Evolutionary conservation across 805 yeast species (phyloP), one percentile per base, ranked within the genome.

Genomic region (Saccharomycopsis malanga): DNA sequence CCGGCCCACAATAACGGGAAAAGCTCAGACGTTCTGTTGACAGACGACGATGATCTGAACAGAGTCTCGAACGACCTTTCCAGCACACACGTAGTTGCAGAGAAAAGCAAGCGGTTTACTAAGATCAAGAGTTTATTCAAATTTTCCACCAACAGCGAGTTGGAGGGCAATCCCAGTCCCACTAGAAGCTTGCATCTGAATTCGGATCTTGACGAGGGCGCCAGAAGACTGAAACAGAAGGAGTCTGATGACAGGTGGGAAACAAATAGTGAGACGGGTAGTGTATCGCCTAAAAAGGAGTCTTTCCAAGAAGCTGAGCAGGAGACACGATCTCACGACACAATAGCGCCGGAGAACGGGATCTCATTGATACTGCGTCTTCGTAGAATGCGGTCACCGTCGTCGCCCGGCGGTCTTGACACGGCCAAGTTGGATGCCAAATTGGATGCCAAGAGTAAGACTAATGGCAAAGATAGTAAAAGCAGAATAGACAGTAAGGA

Each of bases 361-460:
- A 50, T 56, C 30, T 57, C 62, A 2, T 40, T 63, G 14, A 65
- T 65, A 53, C 58, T 58, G 50, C 60, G 63, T 41, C 50, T 64
- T 34, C 60, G 66, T 43, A 56, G 72, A 42, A 62, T 66, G 54
- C 58, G 67, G 10, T 62, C 66, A 1, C 67, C 67, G 1, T 61
- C 64, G 4, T 59, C 64, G 2, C 67, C 66, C 30, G 52, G 53
- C 37, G n/a, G n/a, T n/a, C n/a, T n/a, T n/a, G 60, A 62, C 24
- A 45, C 45, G 15, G n/a, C 29, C 14, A 18, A 22, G 22, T n/a
- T 38, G 5, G 18, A 20, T 51, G 35, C n/a, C 48, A 10, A 36
- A 47, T 37, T 3, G 20, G 27, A 40, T 15, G 38, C 24, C 42
- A 30, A 15, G 38, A n/a, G 5, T 2, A 32, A 1, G 34, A 30